These are phyloP conservation scores for Chamaenerion angustifolium DNA, from an alignment of 345 rosid genomes.

Conservation along the genomic window DNA sequence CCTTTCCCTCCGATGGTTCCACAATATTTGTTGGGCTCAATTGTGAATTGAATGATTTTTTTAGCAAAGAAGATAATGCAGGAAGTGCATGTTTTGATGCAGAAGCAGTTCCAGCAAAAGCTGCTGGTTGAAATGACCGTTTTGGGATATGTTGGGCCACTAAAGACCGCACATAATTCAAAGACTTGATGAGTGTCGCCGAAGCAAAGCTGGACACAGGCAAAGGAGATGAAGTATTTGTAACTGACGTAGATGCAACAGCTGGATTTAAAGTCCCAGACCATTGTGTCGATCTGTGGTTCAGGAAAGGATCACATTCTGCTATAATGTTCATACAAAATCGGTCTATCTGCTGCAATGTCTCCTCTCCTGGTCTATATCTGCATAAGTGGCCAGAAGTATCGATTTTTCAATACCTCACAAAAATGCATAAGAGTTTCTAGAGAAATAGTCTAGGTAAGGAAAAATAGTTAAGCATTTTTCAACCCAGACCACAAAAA, in stretches of 20 bases:
- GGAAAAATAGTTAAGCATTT: too few relatives aligned
- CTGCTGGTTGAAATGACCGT: slow-evolving; percentile 77
- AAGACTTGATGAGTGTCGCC: slow-evolving; percentile 73
- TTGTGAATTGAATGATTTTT: slow-evolving; percentile 79
- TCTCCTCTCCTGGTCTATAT: slow-evolving; percentile 92
- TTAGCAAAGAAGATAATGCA: slow-evolving; percentile 63
- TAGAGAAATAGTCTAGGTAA: not conserved
- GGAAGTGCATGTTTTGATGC: slow-evolving; percentile 72
- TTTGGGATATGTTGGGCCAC: slow-evolving; percentile 77
- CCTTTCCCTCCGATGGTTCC: slow-evolving; percentile 64
- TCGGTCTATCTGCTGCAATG: slow-evolving; percentile 70
- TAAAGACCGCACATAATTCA: slow-evolving; percentile 87
- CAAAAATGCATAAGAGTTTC: not conserved
- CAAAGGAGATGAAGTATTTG: slow-evolving; percentile 36
- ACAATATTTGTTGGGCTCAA: slow-evolving; percentile 44
- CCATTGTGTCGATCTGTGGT: slow-evolving; percentile 34
- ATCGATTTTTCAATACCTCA: slow-evolving; percentile 2
- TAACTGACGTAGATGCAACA: slow-evolving; percentile 23
- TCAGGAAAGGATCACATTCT: slow-evolving; percentile 59
- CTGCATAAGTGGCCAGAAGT: slow-evolving; percentile 32
- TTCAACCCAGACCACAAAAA: too few relatives aligned
- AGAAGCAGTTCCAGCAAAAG: slow-evolving; percentile 68
- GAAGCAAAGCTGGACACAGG: slow-evolving; percentile 88
- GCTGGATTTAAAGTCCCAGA: slow-evolving; percentile 30
- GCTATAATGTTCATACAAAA: slow-evolving; percentile 64